These are phyloP conservation scores for Helichrysum umbraculigerum DNA, from an alignment of 129 eudicot genomes.

Conservation along the genomic window DNA sequence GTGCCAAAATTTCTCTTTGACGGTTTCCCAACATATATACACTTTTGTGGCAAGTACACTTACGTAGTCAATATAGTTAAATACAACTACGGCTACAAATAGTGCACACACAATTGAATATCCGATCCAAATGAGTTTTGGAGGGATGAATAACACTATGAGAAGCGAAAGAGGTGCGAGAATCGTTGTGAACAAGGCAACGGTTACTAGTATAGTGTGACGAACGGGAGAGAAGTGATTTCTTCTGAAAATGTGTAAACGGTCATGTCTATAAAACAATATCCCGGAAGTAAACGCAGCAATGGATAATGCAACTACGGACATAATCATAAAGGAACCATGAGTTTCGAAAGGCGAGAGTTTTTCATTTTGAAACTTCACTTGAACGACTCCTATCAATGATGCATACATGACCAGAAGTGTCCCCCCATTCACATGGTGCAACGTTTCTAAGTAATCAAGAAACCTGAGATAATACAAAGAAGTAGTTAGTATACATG, in stretches of 20 bases:
- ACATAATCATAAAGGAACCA: background rate
- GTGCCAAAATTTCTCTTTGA: too few relatives aligned
- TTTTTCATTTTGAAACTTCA: background rate
- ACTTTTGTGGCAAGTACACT: too few relatives aligned
- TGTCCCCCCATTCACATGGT: too few relatives aligned
- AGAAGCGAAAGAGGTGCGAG: background rate
- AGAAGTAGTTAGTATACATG: too few relatives aligned
- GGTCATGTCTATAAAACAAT: too few relatives aligned
- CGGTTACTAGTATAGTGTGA: background rate
- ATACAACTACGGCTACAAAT: background rate
- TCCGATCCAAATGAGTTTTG: conserved; percentile 5
- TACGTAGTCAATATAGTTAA: too few relatives aligned
- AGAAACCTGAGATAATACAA: too few relatives aligned
- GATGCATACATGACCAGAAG: background rate
- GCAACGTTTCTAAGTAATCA: too few relatives aligned
- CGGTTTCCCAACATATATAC: too few relatives aligned
- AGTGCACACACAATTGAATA: background rate
- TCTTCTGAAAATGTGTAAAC: too few relatives aligned
- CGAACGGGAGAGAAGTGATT: background rate
- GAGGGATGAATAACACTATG: background rate
- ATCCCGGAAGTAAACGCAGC: too few relatives aligned
- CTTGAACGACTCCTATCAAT: background rate
- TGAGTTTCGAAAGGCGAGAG: background rate
- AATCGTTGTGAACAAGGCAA: background rate
- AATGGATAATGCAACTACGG: background rate